Base-by-base conservation (phyloP, 148 eudicot species). In the Persicaria tinctoria region DNA sequence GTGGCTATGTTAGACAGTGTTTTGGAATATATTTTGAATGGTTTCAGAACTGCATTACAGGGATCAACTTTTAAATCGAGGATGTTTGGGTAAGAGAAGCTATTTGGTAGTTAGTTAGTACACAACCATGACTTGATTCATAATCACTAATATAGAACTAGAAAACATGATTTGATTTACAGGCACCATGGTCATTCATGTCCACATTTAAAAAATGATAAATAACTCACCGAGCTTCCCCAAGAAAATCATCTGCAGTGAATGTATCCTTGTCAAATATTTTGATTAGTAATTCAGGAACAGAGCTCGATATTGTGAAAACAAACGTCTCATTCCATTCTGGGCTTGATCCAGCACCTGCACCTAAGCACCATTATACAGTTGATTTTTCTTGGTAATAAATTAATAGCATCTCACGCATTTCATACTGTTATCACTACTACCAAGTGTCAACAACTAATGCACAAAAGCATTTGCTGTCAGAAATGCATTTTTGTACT, bases 251-350 rank as follows among this genome's bases (percentile, higher is more conserved):
- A 89, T 93, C 98, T 0, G 79, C 71, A 23, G 62, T 76, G 54
- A 86, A 59, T 76, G 54, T 80, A 77, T 93, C 98, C 53, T 85
- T 87, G 81, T 93, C 98, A 87, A 86, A 82, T 41, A 93, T 44
- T 76, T 83, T 93, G 76, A 90, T 77, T 48, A 69, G 76, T 68
- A 93, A 76, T 66, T 87, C 89, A 0, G 83, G 14, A 70, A 77
- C 89, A 41, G 81, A 78, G 13, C 82, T 83, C 0, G 90, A 77
- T 76, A 90, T 62, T 8, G 79, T 78, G 77, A 93, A 93, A 70
- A 85, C 8, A 76, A 93, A 90, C 23, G 93, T 90, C 84, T 93
- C 96, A 8, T 93, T 87, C 98, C 98, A 93, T 68, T 87, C 82
- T 0, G 98, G 98, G 48, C 17, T 68, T 70, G 88, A 74, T 64